phyloP scores from a whole-genome alignment of 805 yeast species.

The Lipomyces lipofer region DNA sequence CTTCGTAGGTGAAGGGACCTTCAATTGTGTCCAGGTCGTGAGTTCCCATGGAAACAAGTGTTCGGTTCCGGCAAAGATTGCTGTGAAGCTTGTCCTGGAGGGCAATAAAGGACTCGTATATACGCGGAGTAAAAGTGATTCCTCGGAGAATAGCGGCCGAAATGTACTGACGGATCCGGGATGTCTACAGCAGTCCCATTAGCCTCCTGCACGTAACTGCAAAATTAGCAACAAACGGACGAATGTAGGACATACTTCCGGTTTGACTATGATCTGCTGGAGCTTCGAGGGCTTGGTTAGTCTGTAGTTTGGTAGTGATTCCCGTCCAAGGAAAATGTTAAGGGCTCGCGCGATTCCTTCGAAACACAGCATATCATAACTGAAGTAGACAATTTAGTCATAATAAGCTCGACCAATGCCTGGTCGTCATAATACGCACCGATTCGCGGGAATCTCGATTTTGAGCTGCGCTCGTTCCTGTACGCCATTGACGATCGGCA shows the following conservation, averaged over 20 bases:
- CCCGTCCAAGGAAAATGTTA: slow-evolving; percentile 80
- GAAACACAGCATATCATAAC: slow-evolving; percentile 91
- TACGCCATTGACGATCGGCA: slow-evolving; percentile 44
- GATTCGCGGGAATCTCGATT: slow-evolving; percentile 96
- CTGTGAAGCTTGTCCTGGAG: slow-evolving; percentile 95
- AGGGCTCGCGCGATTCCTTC: slow-evolving; percentile 97
- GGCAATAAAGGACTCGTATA: slow-evolving; percentile 91
- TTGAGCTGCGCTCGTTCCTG: slow-evolving; percentile 90
- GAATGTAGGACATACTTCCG: slow-evolving; percentile 45
- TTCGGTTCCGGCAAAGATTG: slow-evolving; percentile 94
- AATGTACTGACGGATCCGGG: slow-evolving; percentile 82
- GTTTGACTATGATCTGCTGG: slow-evolving; percentile 66
- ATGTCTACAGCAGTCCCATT: slow-evolving; percentile 49
- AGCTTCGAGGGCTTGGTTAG: slow-evolving; percentile 63
- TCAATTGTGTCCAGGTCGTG: slow-evolving; percentile 83
- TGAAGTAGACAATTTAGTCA: slow-evolving; percentile 2
- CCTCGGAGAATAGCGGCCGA: slow-evolving; percentile 92
- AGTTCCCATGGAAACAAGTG: slow-evolving; percentile 97
- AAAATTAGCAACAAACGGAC: not conserved
- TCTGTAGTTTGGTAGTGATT: slow-evolving; percentile 63
- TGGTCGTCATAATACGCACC: slow-evolving; percentile 41
- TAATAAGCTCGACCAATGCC: not conserved
- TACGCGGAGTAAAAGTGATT: slow-evolving; percentile 74
- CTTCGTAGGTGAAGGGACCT: slow-evolving; percentile 87
- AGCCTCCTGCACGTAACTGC: not conserved